Evolutionary conservation across 2,329 filamentous ascomycete species (phyloP).

Genomic region (Pseudocercospora eumusae): DNA sequence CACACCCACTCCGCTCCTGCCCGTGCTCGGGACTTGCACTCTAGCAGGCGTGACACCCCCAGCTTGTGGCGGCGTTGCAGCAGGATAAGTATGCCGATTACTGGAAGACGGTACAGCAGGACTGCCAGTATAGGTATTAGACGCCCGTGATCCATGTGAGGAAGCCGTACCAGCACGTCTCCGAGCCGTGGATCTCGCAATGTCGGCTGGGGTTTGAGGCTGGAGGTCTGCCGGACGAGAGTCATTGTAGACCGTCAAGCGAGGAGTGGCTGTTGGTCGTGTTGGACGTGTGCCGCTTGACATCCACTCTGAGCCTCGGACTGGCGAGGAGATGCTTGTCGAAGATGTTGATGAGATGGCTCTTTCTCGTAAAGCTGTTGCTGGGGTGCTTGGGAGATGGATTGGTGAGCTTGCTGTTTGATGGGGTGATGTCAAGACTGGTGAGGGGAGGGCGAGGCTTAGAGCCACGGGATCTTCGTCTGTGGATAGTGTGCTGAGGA

Average conservation of each 20-base stretch:
- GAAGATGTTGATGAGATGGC: not conserved
- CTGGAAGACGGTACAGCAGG: not conserved
- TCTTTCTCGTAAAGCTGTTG: slow-evolving; percentile 10
- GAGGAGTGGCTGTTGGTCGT: slow-evolving; percentile 22
- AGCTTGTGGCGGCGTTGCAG: slow-evolving; percentile 5
- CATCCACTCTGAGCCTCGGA: slow-evolving; percentile 6
- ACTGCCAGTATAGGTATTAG: not conserved
- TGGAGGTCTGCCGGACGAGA: slow-evolving; percentile 31
- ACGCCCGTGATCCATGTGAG: not conserved
- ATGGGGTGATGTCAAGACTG: slow-evolving; percentile 18
- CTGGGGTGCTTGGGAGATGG: not conserved
- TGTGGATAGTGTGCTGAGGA: not conserved
- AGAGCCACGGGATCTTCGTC: slow-evolving; percentile 25
- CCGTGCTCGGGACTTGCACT: not conserved
- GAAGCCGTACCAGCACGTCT: slow-evolving; percentile 24
- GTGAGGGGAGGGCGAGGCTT: slow-evolving; percentile 28
- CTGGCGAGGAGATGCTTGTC: not conserved
- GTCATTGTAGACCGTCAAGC: slow-evolving; percentile 39
- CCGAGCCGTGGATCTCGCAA: slow-evolving; percentile 24
- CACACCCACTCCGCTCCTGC: not conserved
- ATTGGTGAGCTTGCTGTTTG: not conserved
- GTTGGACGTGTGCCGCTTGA: slow-evolving; percentile 5
- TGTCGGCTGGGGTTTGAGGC: slow-evolving; percentile 42
- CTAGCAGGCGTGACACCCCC: slow-evolving; percentile 5
- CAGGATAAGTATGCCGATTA: slow-evolving; percentile 24